These are phyloP conservation scores for Rostrohypoxylon terebratum DNA, from an alignment of 495 filamentous ascomycete genomes.

Conservation along the genomic window DNA sequence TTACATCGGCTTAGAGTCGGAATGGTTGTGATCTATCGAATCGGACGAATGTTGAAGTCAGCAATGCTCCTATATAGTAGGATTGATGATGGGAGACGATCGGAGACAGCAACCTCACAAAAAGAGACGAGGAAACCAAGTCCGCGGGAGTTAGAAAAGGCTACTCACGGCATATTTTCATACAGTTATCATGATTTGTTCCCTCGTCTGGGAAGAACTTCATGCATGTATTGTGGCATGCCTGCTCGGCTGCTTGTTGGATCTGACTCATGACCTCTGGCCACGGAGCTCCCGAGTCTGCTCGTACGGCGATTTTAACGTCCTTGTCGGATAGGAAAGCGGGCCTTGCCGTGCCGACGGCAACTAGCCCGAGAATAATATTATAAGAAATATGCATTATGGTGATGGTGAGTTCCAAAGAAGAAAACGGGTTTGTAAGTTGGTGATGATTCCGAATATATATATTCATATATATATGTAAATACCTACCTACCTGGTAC, in stretches of 20 bases:
- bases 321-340: conserved; percentile 1
- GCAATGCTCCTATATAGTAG: neutral
- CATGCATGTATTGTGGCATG: conserved; percentile 35
- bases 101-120: neutral
- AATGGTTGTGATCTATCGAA: conserved; percentile 25
- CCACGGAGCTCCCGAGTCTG: neutral
- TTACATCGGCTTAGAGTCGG: conserved; percentile 1
- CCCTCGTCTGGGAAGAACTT: conserved; percentile 30
- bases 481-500: neutral
- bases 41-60: neutral
- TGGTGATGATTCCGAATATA: neutral
- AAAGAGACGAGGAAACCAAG: too few relatives aligned
- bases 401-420: neutral
- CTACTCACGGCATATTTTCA: conserved; percentile 39
- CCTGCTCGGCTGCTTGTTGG: conserved; percentile 19
- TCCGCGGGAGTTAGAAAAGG: neutral
- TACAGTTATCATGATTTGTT: conserved; percentile 24
- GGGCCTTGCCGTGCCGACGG: conserved; percentile 16
- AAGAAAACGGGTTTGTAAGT: neutral
- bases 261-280: conserved; percentile 16
- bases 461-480: neutral
- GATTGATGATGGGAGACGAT: neutral
- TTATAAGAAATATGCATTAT: conserved; percentile 27
- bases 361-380: conserved; percentile 19
- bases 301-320: neutral